phyloP scores from a whole-genome alignment of 2,329 filamentous ascomycete genomes.

The Phyllachora maydis region DNA sequence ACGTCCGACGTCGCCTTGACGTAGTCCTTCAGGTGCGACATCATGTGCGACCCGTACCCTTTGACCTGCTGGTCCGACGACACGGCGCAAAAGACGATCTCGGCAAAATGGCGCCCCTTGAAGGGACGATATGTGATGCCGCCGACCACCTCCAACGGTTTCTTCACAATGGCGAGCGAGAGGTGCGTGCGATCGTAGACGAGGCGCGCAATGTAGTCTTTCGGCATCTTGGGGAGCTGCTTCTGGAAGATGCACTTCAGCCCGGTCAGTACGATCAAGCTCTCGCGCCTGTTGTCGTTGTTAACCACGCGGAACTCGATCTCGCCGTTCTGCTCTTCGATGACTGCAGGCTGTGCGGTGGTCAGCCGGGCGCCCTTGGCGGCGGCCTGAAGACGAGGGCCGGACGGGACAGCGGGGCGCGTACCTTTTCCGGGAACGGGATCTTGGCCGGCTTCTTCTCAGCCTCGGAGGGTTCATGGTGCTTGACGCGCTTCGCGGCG shows the following conservation, averaged over 20 bases:
- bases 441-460: slow-evolving; percentile 36
- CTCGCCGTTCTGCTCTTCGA: slow-evolving; percentile 83
- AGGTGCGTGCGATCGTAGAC: slow-evolving; percentile 95
- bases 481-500: slow-evolving; percentile 44
- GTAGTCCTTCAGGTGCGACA: slow-evolving; percentile 96
- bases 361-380: too few relatives aligned
- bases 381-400: slow-evolving; percentile 8
- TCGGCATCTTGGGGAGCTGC: slow-evolving; percentile 96
- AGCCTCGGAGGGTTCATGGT: slow-evolving; percentile 19
- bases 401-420: background rate
- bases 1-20: slow-evolving; percentile 92
- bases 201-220: slow-evolving; percentile 92
- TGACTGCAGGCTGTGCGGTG: slow-evolving; percentile 75
- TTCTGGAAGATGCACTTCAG: slow-evolving; percentile 98
- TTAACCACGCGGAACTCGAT: slow-evolving; percentile 97
- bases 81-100: slow-evolving; percentile 97
- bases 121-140: slow-evolving; percentile 96
- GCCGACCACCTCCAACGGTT: slow-evolving; percentile 84
- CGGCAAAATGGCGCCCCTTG: slow-evolving; percentile 76
- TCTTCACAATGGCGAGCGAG: slow-evolving; percentile 94
- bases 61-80: slow-evolving; percentile 97
- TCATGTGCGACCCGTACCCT: slow-evolving; percentile 91
- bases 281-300: slow-evolving; percentile 77
- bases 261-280: slow-evolving; percentile 83
- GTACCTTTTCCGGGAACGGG: slow-evolving; percentile 85